Evolutionary conservation across 2,329 filamentous ascomycete species (phyloP), one percentile per base, ranked within the genome.

Genomic region (Paracorniculantispora psalliotae): DNA sequence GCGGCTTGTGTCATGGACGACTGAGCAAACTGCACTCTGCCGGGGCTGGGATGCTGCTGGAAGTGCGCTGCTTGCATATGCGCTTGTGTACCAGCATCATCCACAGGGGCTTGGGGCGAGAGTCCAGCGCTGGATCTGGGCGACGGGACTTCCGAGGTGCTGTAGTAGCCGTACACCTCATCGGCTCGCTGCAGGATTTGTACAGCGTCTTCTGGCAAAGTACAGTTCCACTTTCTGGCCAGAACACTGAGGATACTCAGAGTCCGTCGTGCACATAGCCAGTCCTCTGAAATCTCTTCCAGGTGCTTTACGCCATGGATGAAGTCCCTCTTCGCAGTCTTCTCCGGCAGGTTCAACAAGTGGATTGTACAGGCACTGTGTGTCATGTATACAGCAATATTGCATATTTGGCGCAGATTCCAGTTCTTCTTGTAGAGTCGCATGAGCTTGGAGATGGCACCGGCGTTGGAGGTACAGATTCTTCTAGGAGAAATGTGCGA

Each of bases 341-440:
- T 96, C 66, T 97, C 92, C 0, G 92, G 92, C 1, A 97, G 78
- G 65, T 97, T 97, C 37, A 99, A 84, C 21, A 99, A 77, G 67
- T 97, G 94, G 41, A 97, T 96, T 0, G 92, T 97, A 70, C 92
- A 96, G 30, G 94, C 92, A 4, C 91, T 94, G 71, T 97, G 93
- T 0, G 90, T 82, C 74, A 97, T 97, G 72, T 99, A 99, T 0
- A 97, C 92, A 3, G 90, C 92, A 66, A 97, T 91, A 68, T 97
- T 97, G 75, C 91, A 96, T 35, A 99, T 96, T 70, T 97, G 93
- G 4, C 91, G 86, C 13, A 97, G 76, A 10, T 93, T 91, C 72
- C 96, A 96, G 1, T 88, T 88, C 65, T 93, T 91, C 72, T 96
- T 97, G 75, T 97, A 99, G 1, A 97, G 77, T 0, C 94, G 87